Evolutionary conservation across 2,329 filamentous ascomycete genomes (phyloP), one percentile per base, ranked within the genome.

Genomic region (Decorospora gaudefroyi): DNA sequence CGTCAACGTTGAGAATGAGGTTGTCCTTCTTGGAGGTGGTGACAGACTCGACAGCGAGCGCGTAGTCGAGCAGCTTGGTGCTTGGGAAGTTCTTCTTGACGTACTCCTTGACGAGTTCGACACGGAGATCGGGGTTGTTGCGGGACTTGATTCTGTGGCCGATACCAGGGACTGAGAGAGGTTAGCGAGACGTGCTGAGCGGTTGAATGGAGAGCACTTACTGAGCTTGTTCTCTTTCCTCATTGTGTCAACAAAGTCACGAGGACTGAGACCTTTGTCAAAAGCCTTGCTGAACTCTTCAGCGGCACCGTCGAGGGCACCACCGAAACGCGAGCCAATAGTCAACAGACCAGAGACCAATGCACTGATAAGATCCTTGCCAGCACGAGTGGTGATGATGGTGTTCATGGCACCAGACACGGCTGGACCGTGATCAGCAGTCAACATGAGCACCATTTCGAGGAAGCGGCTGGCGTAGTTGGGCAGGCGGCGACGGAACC

Each of bases 351-450:
- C 93, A 65, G 88, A 88, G 45, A 99, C 93, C 54, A 99, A 83
- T 33, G 93, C 88, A 66, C 86, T 91, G 79, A 99, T 97, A 62
- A 99, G 79, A 72, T 99, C 93, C 83, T 99, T 99, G 74, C 93
- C 93, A 55, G 93, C 93, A 88, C 93, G 89, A 49, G 93, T 99
- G 54, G 93, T 99, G 74, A 99, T 97, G 74, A 99, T 99, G 73
- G 93, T 99, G 86, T 99, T 99, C 93, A 99, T 99, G 74, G 93
- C 93, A 83, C 93, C 93, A 64, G 93, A 99, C 64, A 99, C 93
- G 65, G 93, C 93, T 41, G 93, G 93, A 76, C 93, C 93, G 85
- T 99, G 93, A 72, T 99, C 93, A 65, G 93, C 93, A 70, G 93
- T 99, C 70, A 99, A 85, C 93, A 99, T 99, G 74, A 99, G 92